Evolutionary conservation across 805 yeast genomes (phyloP), one percentile per base, ranked within the genome.

Genomic region (Zygoascus tannicola): DNA sequence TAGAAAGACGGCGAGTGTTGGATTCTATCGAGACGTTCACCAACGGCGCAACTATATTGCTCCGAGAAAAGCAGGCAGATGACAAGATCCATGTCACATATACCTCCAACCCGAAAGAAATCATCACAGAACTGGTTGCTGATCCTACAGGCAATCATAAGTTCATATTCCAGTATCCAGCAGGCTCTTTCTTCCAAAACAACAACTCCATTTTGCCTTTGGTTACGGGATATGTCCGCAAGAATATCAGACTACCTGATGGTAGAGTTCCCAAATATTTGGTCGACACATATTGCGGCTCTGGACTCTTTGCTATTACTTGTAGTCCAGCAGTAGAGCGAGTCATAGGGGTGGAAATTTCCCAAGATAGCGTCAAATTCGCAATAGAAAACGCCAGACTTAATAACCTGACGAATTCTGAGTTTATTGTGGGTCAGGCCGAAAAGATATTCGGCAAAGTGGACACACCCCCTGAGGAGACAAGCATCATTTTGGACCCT

Each of bases 101-200:
- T 62, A 86, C 81, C 12, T 85, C 95, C 0, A 74, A 83, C 46
- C 65, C 84, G 26, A 78, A 88, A 59, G 84, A 80, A 47, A 77
- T 85, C 41, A 92, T 90, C 43, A 76, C 77, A 5, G 97, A 88
- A 58, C 75, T 74, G 53, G 94, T 90, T 1, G 65, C 56, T 26
- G 26, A 15, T n/a, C 15, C 20, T 21, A 18, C 5, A 5, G 3
- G 14, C 3, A 7, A 16, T 4, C 15, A 12, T 4, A 3, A 16
- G 10, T 77, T 72, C 62, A 74, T 78, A 41, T 92, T 92, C 63
- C 80, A 84, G 56, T 92, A 85, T 62, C 80, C 87, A 26, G 97
- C 97, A 0, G 95, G 95, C 44, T 95, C 88, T 61, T 92, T 92
- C 59, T 92, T 92, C 71, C 98, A 90, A 65, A 90, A 90, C 66